phyloP scores from a whole-genome alignment of 1,139 yeast species.

The Nakaseomyces sp. region DNA sequence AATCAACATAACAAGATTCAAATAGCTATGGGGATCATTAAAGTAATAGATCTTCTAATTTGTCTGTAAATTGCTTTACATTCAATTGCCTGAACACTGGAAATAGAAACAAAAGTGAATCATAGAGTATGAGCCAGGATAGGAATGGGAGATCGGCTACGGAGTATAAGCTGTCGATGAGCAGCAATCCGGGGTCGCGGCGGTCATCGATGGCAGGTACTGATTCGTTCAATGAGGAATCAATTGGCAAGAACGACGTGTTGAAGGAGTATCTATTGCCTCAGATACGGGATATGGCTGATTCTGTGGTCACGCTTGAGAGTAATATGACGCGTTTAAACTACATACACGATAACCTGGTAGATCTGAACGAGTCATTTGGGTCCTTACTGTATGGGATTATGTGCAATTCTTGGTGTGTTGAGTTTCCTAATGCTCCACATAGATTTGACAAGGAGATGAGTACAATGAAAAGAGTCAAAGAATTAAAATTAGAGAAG shows the following conservation, averaged over 20 bases:
- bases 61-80: too few relatives aligned
- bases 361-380: slow-evolving; percentile 53
- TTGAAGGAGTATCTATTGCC: slow-evolving; percentile 25
- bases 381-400: slow-evolving; percentile 55
- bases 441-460: slow-evolving; percentile 24
- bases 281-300: slow-evolving; percentile 26
- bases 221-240: slow-evolving; percentile 9
- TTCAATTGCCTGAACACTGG: too few relatives aligned
- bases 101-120: too few relatives aligned
- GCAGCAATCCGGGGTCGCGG: slow-evolving; percentile 30
- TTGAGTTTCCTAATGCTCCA: slow-evolving; percentile 38
- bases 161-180: slow-evolving; percentile 27
- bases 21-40: too few relatives aligned
- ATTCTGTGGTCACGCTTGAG: slow-evolving; percentile 40
- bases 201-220: slow-evolving; percentile 26
- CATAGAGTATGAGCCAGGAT: slow-evolving; percentile 17
- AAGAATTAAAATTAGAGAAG: slow-evolving; percentile 18
- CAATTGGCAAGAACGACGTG: slow-evolving; percentile 10
- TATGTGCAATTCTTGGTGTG: slow-evolving; percentile 59
- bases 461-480: slow-evolving; percentile 15
- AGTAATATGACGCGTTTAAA: slow-evolving; percentile 40
- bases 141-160: slow-evolving; percentile 20
- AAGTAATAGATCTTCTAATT: too few relatives aligned
- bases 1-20: too few relatives aligned
- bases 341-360: slow-evolving; percentile 43